phyloP scores from a whole-genome alignment of 1,139 yeast species.

The Taiozyma onychis region DNA sequence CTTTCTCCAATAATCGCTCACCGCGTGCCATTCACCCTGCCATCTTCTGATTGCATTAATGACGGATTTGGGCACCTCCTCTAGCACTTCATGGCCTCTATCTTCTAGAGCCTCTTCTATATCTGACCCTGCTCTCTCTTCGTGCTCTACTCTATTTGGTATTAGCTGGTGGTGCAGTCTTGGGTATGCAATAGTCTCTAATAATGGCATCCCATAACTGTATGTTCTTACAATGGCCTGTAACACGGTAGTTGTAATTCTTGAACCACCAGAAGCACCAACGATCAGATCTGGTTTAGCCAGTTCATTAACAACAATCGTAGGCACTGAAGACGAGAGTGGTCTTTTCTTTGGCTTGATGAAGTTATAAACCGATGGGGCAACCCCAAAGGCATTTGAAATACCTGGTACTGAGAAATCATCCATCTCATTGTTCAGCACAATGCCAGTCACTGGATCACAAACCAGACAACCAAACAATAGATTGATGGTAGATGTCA shows the following conservation, averaged over 20 bases:
- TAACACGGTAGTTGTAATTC: slow-evolving; percentile 79
- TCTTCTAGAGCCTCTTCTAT: slow-evolving; percentile 27
- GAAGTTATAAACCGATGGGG: slow-evolving; percentile 77
- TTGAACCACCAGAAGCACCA: slow-evolving; percentile 94
- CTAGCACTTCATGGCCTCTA: slow-evolving; percentile 37
- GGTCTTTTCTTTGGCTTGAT: slow-evolving; percentile 77
- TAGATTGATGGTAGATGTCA: slow-evolving; percentile 89
- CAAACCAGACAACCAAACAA: slow-evolving; percentile 78
- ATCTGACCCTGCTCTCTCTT: slow-evolving; percentile 36
- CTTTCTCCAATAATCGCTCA: slow-evolving; percentile 54
- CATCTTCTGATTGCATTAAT: slow-evolving; percentile 42
- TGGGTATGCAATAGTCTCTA: slow-evolving; percentile 71
- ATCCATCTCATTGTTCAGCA: slow-evolving; percentile 91
- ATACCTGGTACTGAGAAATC: slow-evolving; percentile 77
- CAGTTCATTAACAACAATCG: slow-evolving; percentile 51
- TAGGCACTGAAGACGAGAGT: slow-evolving; percentile 76
- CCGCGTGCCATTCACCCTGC: slow-evolving; percentile 42
- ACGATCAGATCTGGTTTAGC: slow-evolving; percentile 57
- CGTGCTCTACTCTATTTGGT: slow-evolving; percentile 65
- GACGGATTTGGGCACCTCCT: slow-evolving; percentile 36
- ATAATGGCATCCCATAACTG: slow-evolving; percentile 49
- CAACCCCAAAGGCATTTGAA: slow-evolving; percentile 71
- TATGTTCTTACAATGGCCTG: slow-evolving; percentile 71
- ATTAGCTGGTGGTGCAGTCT: slow-evolving; percentile 85
- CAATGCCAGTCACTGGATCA: slow-evolving; percentile 76